Percentiles rank a stretch among this genome's conserved stretches.
These are phyloP conservation scores for Hyparrhenia diplandra DNA, from an alignment of 176 grass and related monocot species.

Conservation along the genomic window DNA sequence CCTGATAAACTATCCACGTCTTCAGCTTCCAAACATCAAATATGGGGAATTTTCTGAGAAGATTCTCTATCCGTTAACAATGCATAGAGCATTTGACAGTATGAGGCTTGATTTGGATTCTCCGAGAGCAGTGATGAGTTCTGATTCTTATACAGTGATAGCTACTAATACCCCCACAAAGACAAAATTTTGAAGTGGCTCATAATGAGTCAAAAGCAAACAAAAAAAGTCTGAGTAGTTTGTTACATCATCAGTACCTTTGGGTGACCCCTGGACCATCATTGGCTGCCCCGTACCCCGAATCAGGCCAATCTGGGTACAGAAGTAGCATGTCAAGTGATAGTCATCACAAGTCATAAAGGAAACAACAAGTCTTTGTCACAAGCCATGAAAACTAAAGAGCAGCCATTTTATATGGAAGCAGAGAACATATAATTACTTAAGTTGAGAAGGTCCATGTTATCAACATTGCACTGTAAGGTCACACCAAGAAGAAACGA, in stretches of 20 bases:
- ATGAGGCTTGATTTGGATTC: conserved; percentile 19
- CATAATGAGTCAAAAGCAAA: background rate
- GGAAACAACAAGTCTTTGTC: background rate
- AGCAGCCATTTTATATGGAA: background rate
- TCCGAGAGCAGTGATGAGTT: background rate
- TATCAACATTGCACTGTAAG: background rate
- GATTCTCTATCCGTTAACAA: conserved; percentile 58
- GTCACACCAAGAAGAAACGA: background rate
- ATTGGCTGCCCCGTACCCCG: conserved; percentile 55
- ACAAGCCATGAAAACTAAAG: background rate
- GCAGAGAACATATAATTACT: background rate
- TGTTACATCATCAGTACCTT: conserved; percentile 47
- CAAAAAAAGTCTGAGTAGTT: background rate
- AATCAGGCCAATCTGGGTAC: conserved; percentile 78
- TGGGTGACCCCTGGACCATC: conserved; percentile 61
- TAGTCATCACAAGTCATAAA: background rate
- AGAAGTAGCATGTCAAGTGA: conserved; percentile 20
- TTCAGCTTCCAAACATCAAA: conserved; percentile 39
- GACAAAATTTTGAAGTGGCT: background rate
- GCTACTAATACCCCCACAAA: background rate
- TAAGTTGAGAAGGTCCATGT: background rate
- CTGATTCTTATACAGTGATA: background rate
- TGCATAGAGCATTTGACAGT: conserved; percentile 17
- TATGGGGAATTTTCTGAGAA: conserved; percentile 57
- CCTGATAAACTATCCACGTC: background rate